Evolutionary conservation across 108 stramenopile species (phyloP).

Genomic region (Parmales sp.): DNA sequence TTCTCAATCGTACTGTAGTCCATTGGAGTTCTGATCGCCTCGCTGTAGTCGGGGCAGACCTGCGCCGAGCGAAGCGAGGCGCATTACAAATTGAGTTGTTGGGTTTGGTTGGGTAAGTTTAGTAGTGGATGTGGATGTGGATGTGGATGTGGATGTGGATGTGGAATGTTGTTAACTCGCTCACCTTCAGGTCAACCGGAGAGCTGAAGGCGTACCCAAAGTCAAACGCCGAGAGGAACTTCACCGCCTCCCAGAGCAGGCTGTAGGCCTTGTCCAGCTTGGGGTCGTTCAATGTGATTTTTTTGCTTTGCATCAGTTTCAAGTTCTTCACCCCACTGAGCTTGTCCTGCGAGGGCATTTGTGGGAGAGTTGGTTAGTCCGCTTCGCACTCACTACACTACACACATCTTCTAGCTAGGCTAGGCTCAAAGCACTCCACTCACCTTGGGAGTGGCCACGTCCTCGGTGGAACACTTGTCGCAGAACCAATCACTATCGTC

Average conservation of each 20-base stretch:
- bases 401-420: too few relatives aligned
- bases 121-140: background rate
- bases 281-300: background rate
- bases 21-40: too few relatives aligned
- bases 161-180: background rate
- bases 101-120: background rate
- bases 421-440: too few relatives aligned
- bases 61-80: too few relatives aligned
- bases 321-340: background rate
- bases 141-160: background rate
- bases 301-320: background rate
- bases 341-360: too few relatives aligned
- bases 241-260: background rate
- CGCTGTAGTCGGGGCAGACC: too few relatives aligned
- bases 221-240: background rate
- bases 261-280: background rate
- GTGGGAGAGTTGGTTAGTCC: too few relatives aligned
- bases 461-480: background rate
- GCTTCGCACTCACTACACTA: too few relatives aligned
- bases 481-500: background rate
- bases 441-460: too few relatives aligned
- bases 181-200: background rate
- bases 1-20: too few relatives aligned
- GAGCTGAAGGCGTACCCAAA: conserved; percentile 9
- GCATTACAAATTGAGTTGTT: too few relatives aligned